Percentiles rank a stretch among this genome's conserved stretches.
phyloP scores from a whole-genome alignment of 495 filamentous ascomycete species.

The Evansstolkia leycettana region DNA sequence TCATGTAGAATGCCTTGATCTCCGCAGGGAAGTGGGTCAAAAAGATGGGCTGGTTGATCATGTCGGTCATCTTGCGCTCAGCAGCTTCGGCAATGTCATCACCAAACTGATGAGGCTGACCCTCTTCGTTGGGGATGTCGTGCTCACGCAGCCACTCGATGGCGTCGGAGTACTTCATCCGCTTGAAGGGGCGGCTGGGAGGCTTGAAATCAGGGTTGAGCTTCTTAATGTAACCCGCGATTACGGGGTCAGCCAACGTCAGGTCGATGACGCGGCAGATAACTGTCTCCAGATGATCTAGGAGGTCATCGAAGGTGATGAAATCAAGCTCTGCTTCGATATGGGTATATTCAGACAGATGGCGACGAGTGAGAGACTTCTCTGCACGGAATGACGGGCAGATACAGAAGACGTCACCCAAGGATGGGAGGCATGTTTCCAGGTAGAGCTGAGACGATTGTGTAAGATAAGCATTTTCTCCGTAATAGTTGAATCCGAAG shows the following conservation, averaged over 20 bases:
- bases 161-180: slow-evolving; percentile 91
- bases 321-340: slow-evolving; percentile 96
- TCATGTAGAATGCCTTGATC: slow-evolving; percentile 99
- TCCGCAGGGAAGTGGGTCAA: slow-evolving; percentile 93
- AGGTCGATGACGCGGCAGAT: slow-evolving; percentile 80
- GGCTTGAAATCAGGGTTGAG: slow-evolving; percentile 83
- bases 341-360: slow-evolving; percentile 94
- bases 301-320: slow-evolving; percentile 83
- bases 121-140: slow-evolving; percentile 87
- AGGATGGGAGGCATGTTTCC: slow-evolving; percentile 80
- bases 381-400: slow-evolving; percentile 98
- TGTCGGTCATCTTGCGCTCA: slow-evolving; percentile 93
- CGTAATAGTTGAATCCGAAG: slow-evolving; percentile 92
- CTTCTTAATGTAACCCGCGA: slow-evolving; percentile 55
- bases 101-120: slow-evolving; percentile 77
- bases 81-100: slow-evolving; percentile 98
- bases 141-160: slow-evolving; percentile 87
- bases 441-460: slow-evolving; percentile 98
- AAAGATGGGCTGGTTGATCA: slow-evolving; percentile 90
- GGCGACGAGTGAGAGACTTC: slow-evolving; percentile 86
- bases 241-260: slow-evolving; percentile 57
- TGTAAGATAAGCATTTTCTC: slow-evolving; percentile 84
- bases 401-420: slow-evolving; percentile 94
- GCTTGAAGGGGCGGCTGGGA: slow-evolving; percentile 76
- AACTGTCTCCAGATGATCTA: slow-evolving; percentile 78